These are phyloP conservation scores for Rhodotorula taiwanensis DNA, from an alignment of 768 basidiomycete genomes.

Conservation along the genomic window DNA sequence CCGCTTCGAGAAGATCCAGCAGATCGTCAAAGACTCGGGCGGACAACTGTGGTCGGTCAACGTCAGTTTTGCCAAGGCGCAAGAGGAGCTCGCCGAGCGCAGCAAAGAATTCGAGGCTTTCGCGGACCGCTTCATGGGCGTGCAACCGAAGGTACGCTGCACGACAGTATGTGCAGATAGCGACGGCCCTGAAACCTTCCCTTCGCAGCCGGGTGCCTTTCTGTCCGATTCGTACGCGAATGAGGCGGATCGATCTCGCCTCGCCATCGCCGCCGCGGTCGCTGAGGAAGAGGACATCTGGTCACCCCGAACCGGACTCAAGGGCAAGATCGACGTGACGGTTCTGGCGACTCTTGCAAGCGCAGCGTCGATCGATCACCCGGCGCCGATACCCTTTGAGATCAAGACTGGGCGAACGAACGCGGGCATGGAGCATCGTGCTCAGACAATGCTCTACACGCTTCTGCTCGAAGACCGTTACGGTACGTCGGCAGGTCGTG, in stretches of 20 bases:
- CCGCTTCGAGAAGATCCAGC: slow-evolving; percentile 37
- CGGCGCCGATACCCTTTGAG: slow-evolving; percentile 64
- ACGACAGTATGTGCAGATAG: too few species aligned
- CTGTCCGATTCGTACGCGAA: slow-evolving; percentile 62
- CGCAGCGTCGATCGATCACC: not conserved
- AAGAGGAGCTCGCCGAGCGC: slow-evolving; percentile 43
- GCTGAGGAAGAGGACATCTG: slow-evolving; percentile 97
- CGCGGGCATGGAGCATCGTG: slow-evolving; percentile 82
- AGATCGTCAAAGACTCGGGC: slow-evolving; percentile 40
- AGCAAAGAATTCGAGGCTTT: slow-evolving; percentile 44
- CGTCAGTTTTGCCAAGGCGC: slow-evolving; percentile 29
- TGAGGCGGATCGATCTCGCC: slow-evolving; percentile 51
- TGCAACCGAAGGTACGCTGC: slow-evolving; percentile 57
- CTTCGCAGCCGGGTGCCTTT: slow-evolving; percentile 56
- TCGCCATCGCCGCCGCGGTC: slow-evolving; percentile 68
- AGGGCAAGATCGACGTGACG: slow-evolving; percentile 91
- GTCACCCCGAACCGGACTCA: slow-evolving; percentile 89
- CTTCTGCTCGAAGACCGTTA: slow-evolving; percentile 87
- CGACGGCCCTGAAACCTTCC: too few species aligned
- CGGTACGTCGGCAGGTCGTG: slow-evolving; percentile 42
- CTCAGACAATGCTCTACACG: slow-evolving; percentile 96
- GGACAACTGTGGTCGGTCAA: slow-evolving; percentile 29
- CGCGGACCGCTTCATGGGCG: slow-evolving; percentile 57
- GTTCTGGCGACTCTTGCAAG: slow-evolving; percentile 63
- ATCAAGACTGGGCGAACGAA: slow-evolving; percentile 85